phyloP scores from a whole-genome alignment of 2,329 filamentous ascomycete genomes.

The Purpureocillium takamizusanense region DNA sequence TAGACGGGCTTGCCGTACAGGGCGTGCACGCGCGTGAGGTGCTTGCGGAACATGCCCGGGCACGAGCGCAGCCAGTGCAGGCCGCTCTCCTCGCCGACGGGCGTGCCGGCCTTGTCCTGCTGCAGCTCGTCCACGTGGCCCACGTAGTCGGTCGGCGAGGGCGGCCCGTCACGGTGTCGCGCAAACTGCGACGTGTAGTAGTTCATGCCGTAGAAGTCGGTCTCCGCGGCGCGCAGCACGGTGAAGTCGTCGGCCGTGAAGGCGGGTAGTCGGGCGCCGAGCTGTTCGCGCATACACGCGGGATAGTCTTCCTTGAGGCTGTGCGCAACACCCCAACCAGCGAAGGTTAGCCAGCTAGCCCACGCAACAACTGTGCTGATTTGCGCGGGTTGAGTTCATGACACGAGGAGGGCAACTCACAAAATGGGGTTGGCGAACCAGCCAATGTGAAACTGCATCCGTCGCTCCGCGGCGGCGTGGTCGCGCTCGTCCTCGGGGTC shows the following conservation, averaged over 20 bases:
- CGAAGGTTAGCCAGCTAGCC: too few relatives aligned
- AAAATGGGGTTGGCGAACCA: slow-evolving; percentile 31
- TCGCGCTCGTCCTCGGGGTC: slow-evolving; percentile 16
- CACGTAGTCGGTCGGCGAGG: slow-evolving; percentile 19
- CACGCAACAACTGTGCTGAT: too few relatives aligned
- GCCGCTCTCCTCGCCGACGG: slow-evolving; percentile 21
- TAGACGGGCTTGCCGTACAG: slow-evolving; percentile 18
- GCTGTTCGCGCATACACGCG: slow-evolving; percentile 21
- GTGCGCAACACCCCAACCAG: too few relatives aligned
- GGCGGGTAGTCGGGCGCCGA: slow-evolving; percentile 18
- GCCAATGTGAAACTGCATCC: slow-evolving; percentile 28
- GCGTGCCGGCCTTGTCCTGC: slow-evolving; percentile 17
- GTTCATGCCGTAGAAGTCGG: slow-evolving; percentile 31
- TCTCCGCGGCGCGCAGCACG: slow-evolving; percentile 13
- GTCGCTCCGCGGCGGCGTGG: slow-evolving; percentile 19
- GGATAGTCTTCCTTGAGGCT: slow-evolving; percentile 12
- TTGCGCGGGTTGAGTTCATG: too few relatives aligned
- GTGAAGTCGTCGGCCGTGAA: slow-evolving; percentile 18
- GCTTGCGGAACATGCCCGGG: slow-evolving; percentile 17
- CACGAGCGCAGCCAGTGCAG: slow-evolving; percentile 24
- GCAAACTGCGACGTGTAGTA: slow-evolving; percentile 29
- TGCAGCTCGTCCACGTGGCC: slow-evolving; percentile 23
- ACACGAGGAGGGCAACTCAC: slow-evolving; percentile 12
- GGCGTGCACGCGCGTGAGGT: slow-evolving; percentile 14
- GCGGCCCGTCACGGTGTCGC: slow-evolving; percentile 13